Conservation (phyloP, 2,329 filamentous ascomycete genomes). For the Penicillium sp. region DNA sequence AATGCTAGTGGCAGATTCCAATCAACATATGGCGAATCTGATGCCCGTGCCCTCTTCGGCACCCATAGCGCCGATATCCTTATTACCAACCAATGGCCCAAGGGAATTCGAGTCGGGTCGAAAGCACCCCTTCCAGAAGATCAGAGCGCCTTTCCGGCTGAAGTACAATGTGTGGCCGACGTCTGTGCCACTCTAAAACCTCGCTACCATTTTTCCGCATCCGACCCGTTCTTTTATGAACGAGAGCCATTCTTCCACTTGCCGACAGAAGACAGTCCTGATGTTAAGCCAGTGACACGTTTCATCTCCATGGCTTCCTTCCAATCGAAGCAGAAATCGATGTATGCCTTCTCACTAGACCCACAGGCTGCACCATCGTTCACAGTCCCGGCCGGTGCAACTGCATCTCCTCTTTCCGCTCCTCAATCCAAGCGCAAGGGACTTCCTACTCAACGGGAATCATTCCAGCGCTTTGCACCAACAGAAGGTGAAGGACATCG, state of each 20-base stretch:
- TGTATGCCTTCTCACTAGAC: conserved; percentile 67
- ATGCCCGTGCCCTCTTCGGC: conserved; percentile 73
- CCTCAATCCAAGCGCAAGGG: conserved; percentile 60
- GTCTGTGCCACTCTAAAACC: conserved; percentile 78
- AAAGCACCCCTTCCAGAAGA: conserved; percentile 60
- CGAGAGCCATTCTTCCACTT: conserved; percentile 86
- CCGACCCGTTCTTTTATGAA: conserved; percentile 75
- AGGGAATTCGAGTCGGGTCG: conserved; percentile 68
- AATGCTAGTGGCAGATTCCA: conserved; percentile 64
- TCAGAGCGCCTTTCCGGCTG: conserved; percentile 48
- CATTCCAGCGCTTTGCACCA: conserved; percentile 41
- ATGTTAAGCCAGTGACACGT: conserved; percentile 67
- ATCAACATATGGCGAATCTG: conserved; percentile 74
- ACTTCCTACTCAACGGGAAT: conserved; percentile 35
- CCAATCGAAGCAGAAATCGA: conserved; percentile 69
- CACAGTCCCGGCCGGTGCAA: conserved; percentile 68
- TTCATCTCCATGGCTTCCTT: conserved; percentile 87
- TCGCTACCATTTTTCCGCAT: conserved; percentile 83
- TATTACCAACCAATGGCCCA: conserved; percentile 83
- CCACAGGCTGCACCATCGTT: conserved; percentile 60
- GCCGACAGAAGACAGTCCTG: conserved; percentile 53
- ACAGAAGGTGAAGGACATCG: conserved; percentile 38
- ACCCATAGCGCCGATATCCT: conserved; percentile 82
- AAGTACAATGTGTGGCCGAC: conserved; percentile 71
- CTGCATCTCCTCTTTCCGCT: conserved; percentile 64